Conservation (phyloP, 2,329 filamentous ascomycete genomes). For the Paraphaeosphaeria sporulosa region DNA sequence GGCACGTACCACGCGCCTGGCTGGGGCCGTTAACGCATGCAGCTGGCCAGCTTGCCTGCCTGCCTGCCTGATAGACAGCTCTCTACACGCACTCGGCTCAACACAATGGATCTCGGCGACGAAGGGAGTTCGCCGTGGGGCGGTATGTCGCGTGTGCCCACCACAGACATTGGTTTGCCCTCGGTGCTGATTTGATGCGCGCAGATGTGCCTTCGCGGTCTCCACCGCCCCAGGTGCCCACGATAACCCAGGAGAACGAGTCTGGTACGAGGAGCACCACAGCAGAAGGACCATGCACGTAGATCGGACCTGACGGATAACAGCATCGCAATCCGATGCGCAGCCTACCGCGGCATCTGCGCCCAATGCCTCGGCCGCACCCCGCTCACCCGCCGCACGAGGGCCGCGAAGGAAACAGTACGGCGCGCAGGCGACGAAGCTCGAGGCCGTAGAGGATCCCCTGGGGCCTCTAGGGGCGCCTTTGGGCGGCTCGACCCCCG, state of each 20-base stretch:
- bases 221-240: constrained; percentile 50
- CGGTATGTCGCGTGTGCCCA: constrained; percentile 35
- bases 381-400: constrained; percentile 58
- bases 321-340: constrained; percentile 24
- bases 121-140: constrained; percentile 54
- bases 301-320: constrained; percentile 10
- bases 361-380: constrained; percentile 50
- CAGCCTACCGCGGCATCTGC: constrained; percentile 35
- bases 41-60: constrained; percentile 10
- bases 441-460: constrained; percentile 78
- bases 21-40: constrained; percentile 9
- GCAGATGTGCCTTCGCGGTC: constrained; percentile 58
- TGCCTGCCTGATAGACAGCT: constrained; percentile 16
- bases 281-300: background rate
- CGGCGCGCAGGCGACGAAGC: constrained; percentile 77
- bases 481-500: constrained; percentile 55
- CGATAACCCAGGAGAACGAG: constrained; percentile 45
- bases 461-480: constrained; percentile 79
- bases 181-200: constrained; percentile 17
- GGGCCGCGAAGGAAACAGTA: constrained; percentile 65
- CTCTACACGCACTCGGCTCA: constrained; percentile 9
- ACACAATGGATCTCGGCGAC: constrained; percentile 53
- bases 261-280: constrained; percentile 35
- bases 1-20: background rate
- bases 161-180: background rate